Evolutionary conservation across 768 basidiomycete species (phyloP), one percentile per base, ranked within the genome.

Genomic region (Kwoniella bestiolae): DNA sequence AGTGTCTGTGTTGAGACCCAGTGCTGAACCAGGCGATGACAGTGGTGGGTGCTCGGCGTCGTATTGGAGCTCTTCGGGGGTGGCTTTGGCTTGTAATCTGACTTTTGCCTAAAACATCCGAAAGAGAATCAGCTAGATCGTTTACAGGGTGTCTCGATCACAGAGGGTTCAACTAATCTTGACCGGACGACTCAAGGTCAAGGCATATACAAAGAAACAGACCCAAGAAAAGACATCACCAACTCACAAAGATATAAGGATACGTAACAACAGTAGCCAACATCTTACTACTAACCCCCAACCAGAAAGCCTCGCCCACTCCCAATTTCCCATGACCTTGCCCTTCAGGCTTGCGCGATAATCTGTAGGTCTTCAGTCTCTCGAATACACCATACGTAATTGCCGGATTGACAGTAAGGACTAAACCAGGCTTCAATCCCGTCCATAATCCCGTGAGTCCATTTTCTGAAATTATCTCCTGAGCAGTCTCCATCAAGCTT

Each of bases 351-450:
- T 68, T 69, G 51, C 71, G 56, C 0, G 69, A 71, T 23, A 92
- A 81, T 34, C 92, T 79, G 2, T 91, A 67, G 47, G 84, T 86
- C 83, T 97, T 97, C 61, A 97, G 84, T 46, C 96, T 87, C 83
- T 98, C 95, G 77, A 91, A 98, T 44, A 89, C 85, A 53, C 96
- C 96, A 76, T 95, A 97, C 0, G 95, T 99, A 80, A 99, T 97
- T 25, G 95, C 93, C 4, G 96, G 95, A 81, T 98, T 98, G 58
- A 94, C 88, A 34, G 95, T 98, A 34, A 99, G 85, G n/a, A 97
- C 92, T 70, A 99, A 82, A 44, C 91, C 88, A 1, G 96, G 94
- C 79, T 89, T 91, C 66, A 97, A 83, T 6, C 96, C 96, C 5
- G 93, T 85, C 96, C 96, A 99, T 2, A 98, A 83, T 8, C 92